Base-by-base conservation (phyloP, 169 alveolate genomes). In the Cryptosporidium ryanae region DNA sequence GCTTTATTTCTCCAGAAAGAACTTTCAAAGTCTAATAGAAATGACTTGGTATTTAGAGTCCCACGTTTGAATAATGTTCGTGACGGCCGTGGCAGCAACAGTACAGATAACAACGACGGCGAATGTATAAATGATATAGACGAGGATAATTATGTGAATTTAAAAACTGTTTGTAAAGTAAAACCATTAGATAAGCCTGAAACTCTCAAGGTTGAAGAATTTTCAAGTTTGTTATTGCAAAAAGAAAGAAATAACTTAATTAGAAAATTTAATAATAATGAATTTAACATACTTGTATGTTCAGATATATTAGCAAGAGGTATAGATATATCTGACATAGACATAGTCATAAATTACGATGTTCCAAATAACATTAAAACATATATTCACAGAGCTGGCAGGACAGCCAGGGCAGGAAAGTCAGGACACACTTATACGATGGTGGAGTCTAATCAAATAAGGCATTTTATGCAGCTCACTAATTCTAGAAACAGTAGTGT, bases 281-380 rank as follows among this genome's bases (percentile, higher is more conserved):
- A 57, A 31, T 76, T 59, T 29, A 76, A 91, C 55, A 94, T 94
- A 29, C 82, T 96, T 63, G 93, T 95, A 21, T 97, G 97, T 23
- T 94, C 98, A n/a, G 98, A 96, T 90, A 96, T 96, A 1, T 97
- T 97, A 17, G 89, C 96, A 63, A 90, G 98, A 90, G 97, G 98
- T 31, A 61, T 76, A 61, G 97, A 96, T 84, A 94, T 96, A 18
- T 93, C 95, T n/a, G 95, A 93, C 18, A 91, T 96, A 34, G 91
- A 84, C 49, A 90, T 65, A 64, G 97, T 96, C 25, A 92, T 96
- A 32, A 96, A 96, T 82, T 96, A 92, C 76, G 98, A 96, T 82
- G 84, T 94, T 90, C 97, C 97, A 5, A 89, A 68, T 55, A 83
- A 91, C 27, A 90, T 91, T 61, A 94, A 93, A 83, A 93, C 91